Percentiles rank a stretch among this genome's conserved stretches.
phyloP scores from a whole-genome alignment of 768 basidiomycete genomes.

The Fomitopsis serialis region DNA sequence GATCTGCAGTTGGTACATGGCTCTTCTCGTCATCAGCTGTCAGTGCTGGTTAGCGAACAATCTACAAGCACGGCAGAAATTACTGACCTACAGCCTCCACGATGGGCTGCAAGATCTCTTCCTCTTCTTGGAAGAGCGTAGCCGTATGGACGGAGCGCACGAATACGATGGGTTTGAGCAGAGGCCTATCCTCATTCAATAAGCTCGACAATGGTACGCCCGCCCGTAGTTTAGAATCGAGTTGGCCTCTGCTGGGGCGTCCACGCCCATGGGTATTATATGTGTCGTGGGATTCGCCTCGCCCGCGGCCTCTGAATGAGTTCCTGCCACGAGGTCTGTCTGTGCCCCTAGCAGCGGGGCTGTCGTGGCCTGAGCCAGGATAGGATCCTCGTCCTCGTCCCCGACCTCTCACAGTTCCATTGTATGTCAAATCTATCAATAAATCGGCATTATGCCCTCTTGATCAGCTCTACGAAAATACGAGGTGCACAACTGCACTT shows the following conservation, averaged over 20 bases:
- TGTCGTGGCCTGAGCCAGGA: constrained; percentile 5
- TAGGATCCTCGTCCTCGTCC: constrained; percentile 10
- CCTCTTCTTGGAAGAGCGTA: constrained; percentile 47
- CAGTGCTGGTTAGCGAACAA: background rate
- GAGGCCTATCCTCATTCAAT: constrained; percentile 52
- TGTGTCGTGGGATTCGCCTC: constrained; percentile 6
- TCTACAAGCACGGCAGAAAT: background rate
- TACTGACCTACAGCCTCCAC: constrained; percentile 48
- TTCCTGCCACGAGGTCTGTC: constrained; percentile 22
- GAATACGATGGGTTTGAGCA: constrained; percentile 63
- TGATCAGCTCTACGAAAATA: too few relatives aligned
- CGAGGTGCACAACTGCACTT: constrained; percentile 7
- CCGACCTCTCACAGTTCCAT: constrained; percentile 16
- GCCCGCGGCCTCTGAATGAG: constrained; percentile 7
- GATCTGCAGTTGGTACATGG: constrained; percentile 68
- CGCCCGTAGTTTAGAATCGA: constrained; percentile 26
- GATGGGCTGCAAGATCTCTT: constrained; percentile 54
- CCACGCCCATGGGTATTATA: constrained; percentile 11
- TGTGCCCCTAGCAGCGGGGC: constrained; percentile 4
- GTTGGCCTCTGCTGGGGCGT: constrained; percentile 12
- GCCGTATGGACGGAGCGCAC: constrained; percentile 53
- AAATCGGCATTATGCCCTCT: background rate
- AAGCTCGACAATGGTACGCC: constrained; percentile 50
- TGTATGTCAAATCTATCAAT: background rate
- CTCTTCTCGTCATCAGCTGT: constrained; percentile 45